Percentiles rank a stretch among this genome's conserved stretches.
Evolutionary conservation across 2,329 filamentous ascomycete species (phyloP).

Genomic region (Diplodia intermedia): DNA sequence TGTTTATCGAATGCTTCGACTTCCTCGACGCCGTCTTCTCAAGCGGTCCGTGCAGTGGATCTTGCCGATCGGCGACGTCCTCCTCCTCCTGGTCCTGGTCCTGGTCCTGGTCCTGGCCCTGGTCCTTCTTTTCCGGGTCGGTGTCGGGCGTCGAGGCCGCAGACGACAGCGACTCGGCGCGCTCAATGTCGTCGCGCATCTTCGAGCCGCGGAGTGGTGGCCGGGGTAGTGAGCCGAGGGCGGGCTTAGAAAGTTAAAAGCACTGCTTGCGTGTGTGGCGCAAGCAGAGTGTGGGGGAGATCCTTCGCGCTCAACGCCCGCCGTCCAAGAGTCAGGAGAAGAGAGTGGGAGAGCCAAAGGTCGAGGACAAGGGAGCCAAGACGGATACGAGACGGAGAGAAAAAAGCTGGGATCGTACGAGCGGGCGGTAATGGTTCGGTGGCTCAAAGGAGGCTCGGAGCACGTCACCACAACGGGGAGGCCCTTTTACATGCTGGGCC

Average conservation of each 20-base stretch:
- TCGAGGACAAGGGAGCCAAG: neutral
- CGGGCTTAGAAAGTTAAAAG: too few relatives aligned
- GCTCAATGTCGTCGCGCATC: conserved; percentile 29
- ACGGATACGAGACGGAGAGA: neutral
- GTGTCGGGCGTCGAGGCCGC: conserved; percentile 4
- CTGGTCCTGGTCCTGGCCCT: neutral
- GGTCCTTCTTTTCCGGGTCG: conserved; percentile 25
- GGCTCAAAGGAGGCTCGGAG: conserved; percentile 7
- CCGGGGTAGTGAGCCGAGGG: too few relatives aligned
- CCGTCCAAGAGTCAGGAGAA: neutral
- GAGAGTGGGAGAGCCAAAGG: neutral
- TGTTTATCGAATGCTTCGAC: conserved; percentile 46
- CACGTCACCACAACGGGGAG: conserved; percentile 1
- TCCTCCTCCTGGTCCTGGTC: conserved; percentile 13
- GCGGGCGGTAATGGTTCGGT: neutral
- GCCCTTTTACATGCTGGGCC: neutral
- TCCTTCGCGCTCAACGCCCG: neutral
- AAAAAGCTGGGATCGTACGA: neutral
- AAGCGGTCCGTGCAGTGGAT: neutral
- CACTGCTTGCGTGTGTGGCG: conserved; percentile 10
- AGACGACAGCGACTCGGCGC: conserved; percentile 23
- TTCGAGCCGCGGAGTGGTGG: neutral
- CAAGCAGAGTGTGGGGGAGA: neutral
- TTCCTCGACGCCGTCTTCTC: conserved; percentile 20
- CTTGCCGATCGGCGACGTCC: neutral